A percentile compares a stretch with the other conserved stretches of the same genome.
Evolutionary conservation across 768 basidiomycete genomes (phyloP).

Genomic region (Gelatoporia subvermispora): DNA sequence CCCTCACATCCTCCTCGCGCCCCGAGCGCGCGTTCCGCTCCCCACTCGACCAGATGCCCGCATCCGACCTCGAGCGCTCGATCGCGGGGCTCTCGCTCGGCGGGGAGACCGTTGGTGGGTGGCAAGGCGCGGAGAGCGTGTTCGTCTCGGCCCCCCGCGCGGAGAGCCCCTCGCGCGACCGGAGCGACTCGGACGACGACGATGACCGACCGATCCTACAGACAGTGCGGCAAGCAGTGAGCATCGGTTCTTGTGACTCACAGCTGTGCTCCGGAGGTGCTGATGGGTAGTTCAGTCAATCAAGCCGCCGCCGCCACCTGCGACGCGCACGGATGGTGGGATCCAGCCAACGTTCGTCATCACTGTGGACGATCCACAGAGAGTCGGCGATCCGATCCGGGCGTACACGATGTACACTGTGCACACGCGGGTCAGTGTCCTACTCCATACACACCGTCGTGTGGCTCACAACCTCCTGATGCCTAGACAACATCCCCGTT

Average conservation of each 20-base stretch:
- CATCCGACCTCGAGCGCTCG: conserved; percentile 24
- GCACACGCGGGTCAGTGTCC: conserved; percentile 64
- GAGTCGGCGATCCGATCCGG: conserved; percentile 93
- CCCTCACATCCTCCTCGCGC: conserved; percentile 13
- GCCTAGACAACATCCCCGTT: conserved; percentile 77
- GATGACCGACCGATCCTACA: conserved; percentile 25
- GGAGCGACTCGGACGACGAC: conserved; percentile 27
- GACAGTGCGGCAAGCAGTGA: conserved; percentile 12
- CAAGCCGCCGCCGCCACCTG: conserved; percentile 1
- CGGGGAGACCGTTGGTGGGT: conserved; percentile 43
- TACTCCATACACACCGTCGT: background rate
- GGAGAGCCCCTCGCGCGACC: background rate
- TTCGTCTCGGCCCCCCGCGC: conserved; percentile 26
- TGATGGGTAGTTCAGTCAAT: background rate
- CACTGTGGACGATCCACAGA: conserved; percentile 94
- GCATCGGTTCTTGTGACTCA: background rate
- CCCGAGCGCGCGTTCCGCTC: conserved; percentile 15
- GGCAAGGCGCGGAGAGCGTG: conserved; percentile 37
- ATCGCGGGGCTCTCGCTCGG: conserved; percentile 44
- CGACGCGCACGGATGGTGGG: conserved; percentile 34
- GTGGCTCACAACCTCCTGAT: conserved; percentile 5
- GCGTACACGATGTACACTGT: conserved; percentile 97
- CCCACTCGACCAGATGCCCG: conserved; percentile 26
- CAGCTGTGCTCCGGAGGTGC: too few relatives aligned
- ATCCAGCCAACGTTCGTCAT: conserved; percentile 76